phyloP scores from a whole-genome alignment of 192 early-diverging fungal genomes.

The Pilaira anomala region DNA sequence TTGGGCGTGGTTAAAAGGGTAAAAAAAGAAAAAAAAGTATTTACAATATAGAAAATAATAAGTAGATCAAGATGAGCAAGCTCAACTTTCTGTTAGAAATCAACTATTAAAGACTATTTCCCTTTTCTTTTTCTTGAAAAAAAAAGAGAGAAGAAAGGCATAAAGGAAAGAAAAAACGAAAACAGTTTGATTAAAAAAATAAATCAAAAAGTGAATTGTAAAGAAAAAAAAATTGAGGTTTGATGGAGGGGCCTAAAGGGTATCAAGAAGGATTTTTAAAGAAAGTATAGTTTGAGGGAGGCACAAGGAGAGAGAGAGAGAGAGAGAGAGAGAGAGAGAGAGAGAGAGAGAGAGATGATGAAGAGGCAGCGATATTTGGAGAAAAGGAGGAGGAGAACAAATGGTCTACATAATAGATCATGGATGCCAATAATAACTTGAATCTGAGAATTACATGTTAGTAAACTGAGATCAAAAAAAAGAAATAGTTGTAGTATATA shows the following conservation, averaged over 20 bases:
- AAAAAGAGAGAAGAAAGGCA: too few relatives aligned
- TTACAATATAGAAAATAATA: too few relatives aligned
- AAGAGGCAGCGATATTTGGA: neutral
- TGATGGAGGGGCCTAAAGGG: neutral
- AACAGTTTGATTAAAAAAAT: neutral
- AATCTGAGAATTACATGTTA: neutral
- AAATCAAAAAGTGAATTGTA: conserved; percentile 1
- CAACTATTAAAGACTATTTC: too few relatives aligned
- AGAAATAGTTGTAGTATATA: neutral
- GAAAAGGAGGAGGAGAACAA: neutral
- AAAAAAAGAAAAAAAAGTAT: too few relatives aligned
- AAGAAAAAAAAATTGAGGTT: neutral
- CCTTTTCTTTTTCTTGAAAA: too few relatives aligned
- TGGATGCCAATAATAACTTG: neutral
- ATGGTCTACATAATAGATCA: neutral
- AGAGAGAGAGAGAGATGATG: neutral
- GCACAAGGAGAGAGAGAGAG: neutral
- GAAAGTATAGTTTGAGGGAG: neutral
- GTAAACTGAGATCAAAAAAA: neutral
- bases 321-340: neutral
- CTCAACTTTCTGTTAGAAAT: too few relatives aligned
- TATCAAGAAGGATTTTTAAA: too few relatives aligned
- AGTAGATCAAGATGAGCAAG: too few relatives aligned
- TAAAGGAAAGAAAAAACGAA: neutral
- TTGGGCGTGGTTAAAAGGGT: too few relatives aligned